These are phyloP conservation scores for Kluyveromyces lactis DNA, from an alignment of 805 yeast species.

Conservation along the genomic window DNA sequence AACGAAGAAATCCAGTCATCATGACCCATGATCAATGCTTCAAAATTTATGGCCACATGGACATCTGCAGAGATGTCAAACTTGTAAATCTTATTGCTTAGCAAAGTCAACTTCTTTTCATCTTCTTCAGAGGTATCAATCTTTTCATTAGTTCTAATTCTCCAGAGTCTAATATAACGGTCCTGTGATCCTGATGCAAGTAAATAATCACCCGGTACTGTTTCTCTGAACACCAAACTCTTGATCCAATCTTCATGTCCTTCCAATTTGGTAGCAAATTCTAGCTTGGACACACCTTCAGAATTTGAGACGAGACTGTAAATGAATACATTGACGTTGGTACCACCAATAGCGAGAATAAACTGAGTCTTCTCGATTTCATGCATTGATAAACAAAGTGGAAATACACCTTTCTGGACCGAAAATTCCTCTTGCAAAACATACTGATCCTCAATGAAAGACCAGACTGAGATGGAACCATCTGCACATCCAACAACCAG, in stretches of 20 bases:
- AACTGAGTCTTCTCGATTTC: slow-evolving; percentile 26
- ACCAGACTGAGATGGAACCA: slow-evolving; percentile 52
- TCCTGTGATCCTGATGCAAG: slow-evolving; percentile 93
- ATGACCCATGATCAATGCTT: slow-evolving; percentile 93
- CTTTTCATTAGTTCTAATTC: slow-evolving; percentile 46
- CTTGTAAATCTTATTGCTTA: slow-evolving; percentile 67
- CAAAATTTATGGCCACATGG: slow-evolving; percentile 61
- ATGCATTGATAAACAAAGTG: slow-evolving; percentile 21
- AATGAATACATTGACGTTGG: slow-evolving; percentile 45
- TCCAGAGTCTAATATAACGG: slow-evolving; percentile 86
- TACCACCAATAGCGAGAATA: slow-evolving; percentile 67
- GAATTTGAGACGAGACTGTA: slow-evolving; percentile 35
- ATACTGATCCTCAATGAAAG: slow-evolving; percentile 13
- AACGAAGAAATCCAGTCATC: slow-evolving; percentile 94
- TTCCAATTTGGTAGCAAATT: slow-evolving; percentile 45
- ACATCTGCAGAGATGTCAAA: slow-evolving; percentile 34
- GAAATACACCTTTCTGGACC: slow-evolving; percentile 20
- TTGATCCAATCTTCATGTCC: slow-evolving; percentile 99
- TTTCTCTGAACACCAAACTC: slow-evolving; percentile 51
- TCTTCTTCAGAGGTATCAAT: slow-evolving; percentile 50
- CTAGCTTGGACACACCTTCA: slow-evolving; percentile 7
- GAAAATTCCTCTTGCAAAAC: slow-evolving; percentile 18
- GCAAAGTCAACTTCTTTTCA: slow-evolving; percentile 37
- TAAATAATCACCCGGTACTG: slow-evolving; percentile 42
- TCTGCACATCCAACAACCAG: slow-evolving; percentile 57